Conservation (phyloP, 108 stramenopile genomes). For the Cyclotella baltica region DNA sequence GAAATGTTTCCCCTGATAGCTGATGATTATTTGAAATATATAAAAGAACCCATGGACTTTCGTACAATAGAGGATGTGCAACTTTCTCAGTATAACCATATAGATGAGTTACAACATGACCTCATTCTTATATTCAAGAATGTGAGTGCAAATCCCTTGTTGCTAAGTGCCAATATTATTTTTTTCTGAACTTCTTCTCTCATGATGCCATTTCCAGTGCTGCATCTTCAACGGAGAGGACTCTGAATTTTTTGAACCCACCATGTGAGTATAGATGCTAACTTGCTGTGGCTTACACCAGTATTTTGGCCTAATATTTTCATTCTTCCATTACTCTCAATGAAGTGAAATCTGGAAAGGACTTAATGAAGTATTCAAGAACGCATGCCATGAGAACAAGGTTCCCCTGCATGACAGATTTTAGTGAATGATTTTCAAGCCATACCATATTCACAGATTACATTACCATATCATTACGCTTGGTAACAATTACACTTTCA, state of each 20-base stretch:
- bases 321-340: constrained; percentile 3
- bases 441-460: background rate
- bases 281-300: background rate
- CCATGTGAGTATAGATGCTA: constrained; percentile 39
- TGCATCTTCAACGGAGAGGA: constrained; percentile 68
- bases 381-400: constrained; percentile 34
- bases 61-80: constrained; percentile 80
- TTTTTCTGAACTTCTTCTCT: background rate
- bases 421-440: background rate
- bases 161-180: constrained; percentile 27
- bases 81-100: constrained; percentile 58
- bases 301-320: constrained; percentile 10
- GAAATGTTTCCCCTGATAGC: constrained; percentile 71
- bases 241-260: constrained; percentile 36
- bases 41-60: constrained; percentile 80
- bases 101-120: constrained; percentile 75
- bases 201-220: constrained; percentile 37
- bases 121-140: constrained; percentile 65
- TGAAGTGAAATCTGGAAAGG: constrained; percentile 39
- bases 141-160: background rate
- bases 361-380: constrained; percentile 37
- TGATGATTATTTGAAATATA: constrained; percentile 48
- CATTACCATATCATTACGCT: background rate
- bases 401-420: constrained; percentile 25
- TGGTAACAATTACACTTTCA: too few relatives aligned